Evolutionary conservation across 768 basidiomycete genomes (phyloP).

Genomic region (Lyophyllum atratum): DNA sequence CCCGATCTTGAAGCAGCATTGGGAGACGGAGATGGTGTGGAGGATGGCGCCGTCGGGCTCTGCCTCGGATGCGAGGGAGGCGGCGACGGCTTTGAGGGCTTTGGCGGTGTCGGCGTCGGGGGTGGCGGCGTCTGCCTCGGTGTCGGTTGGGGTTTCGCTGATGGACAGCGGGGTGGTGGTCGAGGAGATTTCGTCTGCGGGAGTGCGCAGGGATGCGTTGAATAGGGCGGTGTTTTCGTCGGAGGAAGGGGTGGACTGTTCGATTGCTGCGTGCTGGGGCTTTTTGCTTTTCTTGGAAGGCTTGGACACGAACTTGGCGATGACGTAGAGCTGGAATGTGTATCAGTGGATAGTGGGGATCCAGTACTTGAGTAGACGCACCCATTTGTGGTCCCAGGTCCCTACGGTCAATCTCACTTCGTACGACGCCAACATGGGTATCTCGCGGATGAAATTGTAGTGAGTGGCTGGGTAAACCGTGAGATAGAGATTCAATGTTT

Average conservation of each 20-base stretch:
- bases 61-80: slow-evolving; percentile 29
- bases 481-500: not conserved
- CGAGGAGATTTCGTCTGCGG: slow-evolving; percentile 30
- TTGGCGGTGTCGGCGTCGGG: slow-evolving; percentile 21
- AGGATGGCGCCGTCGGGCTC: slow-evolving; percentile 59
- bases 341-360: not conserved
- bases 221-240: slow-evolving; percentile 16
- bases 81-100: slow-evolving; percentile 35
- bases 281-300: slow-evolving; percentile 36
- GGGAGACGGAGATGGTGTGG: slow-evolving; percentile 66
- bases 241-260: slow-evolving; percentile 6
- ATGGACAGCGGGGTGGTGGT: slow-evolving; percentile 19
- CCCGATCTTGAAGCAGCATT: slow-evolving; percentile 67
- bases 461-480: slow-evolving; percentile 50
- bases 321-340: slow-evolving; percentile 53
- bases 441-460: slow-evolving; percentile 70
- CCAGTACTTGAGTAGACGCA: not conserved
- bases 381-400: slow-evolving; percentile 83
- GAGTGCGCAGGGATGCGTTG: slow-evolving; percentile 35
- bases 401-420: slow-evolving; percentile 60
- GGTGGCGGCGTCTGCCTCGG: not conserved
- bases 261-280: slow-evolving; percentile 8
- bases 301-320: slow-evolving; percentile 65
- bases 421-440: slow-evolving; percentile 60
- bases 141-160: slow-evolving; percentile 15